Conservation (phyloP, 2,329 filamentous ascomycete genomes). For the Aspergillus sp. region DNA sequence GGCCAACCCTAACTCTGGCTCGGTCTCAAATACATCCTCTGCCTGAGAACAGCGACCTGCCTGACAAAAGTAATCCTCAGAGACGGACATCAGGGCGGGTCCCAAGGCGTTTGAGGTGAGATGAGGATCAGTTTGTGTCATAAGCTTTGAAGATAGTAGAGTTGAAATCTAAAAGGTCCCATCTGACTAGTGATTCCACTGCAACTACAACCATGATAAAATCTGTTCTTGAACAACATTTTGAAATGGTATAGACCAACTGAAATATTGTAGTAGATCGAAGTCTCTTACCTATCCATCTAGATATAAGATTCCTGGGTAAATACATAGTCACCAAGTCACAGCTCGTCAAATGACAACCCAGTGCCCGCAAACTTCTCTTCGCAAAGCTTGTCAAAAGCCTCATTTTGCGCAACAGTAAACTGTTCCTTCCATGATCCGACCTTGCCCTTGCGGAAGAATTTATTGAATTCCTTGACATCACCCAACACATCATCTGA, state of each 20-base stretch:
- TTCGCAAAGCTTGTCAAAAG: not conserved
- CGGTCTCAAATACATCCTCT: not conserved
- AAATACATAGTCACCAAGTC: not conserved
- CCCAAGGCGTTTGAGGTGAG: constrained; percentile 1
- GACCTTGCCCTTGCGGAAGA: not conserved
- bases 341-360: not conserved
- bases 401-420: not conserved
- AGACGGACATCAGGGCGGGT: constrained; percentile 1
- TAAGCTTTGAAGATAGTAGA: not conserved
- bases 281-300: too few relatives aligned
- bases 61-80: not conserved
- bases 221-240: too few relatives aligned
- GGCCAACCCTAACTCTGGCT: too few relatives aligned
- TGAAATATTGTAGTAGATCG: too few relatives aligned
- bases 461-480: not conserved
- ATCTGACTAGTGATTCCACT: not conserved
- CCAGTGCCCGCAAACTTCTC: not conserved
- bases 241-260: too few relatives aligned
- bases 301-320: not conserved
- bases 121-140: not conserved
- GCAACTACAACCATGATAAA: too few relatives aligned
- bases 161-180: not conserved
- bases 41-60: not conserved
- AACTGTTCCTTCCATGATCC: not conserved
- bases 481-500: not conserved